Evolutionary conservation across 2,329 filamentous ascomycete species (phyloP).

Genomic region (Aspergillus ibericus): DNA sequence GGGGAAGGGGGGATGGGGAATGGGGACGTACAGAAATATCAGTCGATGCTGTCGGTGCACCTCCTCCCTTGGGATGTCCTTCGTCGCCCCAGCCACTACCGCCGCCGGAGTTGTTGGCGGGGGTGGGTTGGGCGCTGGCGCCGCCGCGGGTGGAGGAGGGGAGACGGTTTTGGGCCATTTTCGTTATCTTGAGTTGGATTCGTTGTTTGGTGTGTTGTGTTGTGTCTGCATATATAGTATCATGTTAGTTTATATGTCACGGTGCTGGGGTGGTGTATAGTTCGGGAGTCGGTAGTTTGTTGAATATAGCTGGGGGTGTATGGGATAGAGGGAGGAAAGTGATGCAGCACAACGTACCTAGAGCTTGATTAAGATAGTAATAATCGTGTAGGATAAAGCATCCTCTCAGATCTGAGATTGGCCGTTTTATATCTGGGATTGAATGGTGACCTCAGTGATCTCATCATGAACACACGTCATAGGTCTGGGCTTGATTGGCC

Average conservation of each 20-base stretch:
- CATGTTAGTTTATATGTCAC: too few relatives aligned
- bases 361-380: background rate
- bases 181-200: background rate
- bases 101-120: slow-evolving; percentile 31
- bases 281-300: too few relatives aligned
- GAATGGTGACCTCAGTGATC: background rate
- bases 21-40: slow-evolving; percentile 19
- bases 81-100: slow-evolving; percentile 25
- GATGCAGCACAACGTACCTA: background rate
- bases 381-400: background rate
- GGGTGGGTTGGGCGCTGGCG: slow-evolving; percentile 26
- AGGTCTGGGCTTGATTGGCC: background rate
- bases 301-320: too few relatives aligned
- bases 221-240: too few relatives aligned
- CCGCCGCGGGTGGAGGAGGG: slow-evolving; percentile 23
- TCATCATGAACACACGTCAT: slow-evolving; percentile 8
- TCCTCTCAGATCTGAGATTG: background rate
- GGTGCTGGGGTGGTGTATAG: background rate
- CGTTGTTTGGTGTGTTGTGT: too few relatives aligned
- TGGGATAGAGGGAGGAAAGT: background rate
- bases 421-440: background rate
- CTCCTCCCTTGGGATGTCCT: slow-evolving; percentile 24
- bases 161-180: slow-evolving; percentile 16
- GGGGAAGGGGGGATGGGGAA: background rate
- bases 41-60: background rate